These are phyloP conservation scores for Calocera viscosa DNA, from an alignment of 768 basidiomycete genomes.

Conservation along the genomic window DNA sequence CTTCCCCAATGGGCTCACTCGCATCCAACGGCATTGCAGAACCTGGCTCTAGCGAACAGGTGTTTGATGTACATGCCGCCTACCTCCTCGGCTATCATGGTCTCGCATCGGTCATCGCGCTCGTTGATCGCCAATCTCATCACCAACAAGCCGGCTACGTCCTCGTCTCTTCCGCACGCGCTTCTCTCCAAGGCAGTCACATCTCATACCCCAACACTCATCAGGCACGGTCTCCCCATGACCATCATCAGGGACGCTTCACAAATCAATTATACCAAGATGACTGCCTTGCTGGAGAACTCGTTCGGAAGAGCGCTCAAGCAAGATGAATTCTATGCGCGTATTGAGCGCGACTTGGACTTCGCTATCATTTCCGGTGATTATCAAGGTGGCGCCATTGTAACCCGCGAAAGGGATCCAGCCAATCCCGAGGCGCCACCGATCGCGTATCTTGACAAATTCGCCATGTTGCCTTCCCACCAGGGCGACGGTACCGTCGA, in stretches of 20 bases:
- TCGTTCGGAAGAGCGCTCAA: conserved; percentile 71
- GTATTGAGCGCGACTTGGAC: conserved; percentile 67
- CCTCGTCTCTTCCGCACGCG: conserved; percentile 89
- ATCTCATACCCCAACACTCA: conserved; percentile 79
- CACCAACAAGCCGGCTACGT: conserved; percentile 93
- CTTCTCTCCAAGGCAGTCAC: conserved; percentile 68
- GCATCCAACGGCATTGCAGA: conserved; percentile 76
- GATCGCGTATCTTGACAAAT: conserved; percentile 94
- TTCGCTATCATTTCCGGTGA: conserved; percentile 91
- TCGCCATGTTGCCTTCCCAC: conserved; percentile 85
- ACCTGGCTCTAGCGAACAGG: conserved; percentile 68
- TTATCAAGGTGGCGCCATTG: conserved; percentile 87
- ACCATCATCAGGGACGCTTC: conserved; percentile 53
- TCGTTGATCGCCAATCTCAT: conserved; percentile 94
- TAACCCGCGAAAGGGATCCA: conserved; percentile 47
- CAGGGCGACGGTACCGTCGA: conserved; percentile 99
- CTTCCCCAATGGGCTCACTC: conserved; percentile 57
- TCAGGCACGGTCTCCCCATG: conserved; percentile 79
- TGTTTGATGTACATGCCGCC: conserved; percentile 89
- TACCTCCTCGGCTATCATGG: conserved; percentile 88
- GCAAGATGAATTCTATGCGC: conserved; percentile 58
- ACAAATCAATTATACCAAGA: conserved; percentile 62
- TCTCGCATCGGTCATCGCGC: conserved; percentile 90
- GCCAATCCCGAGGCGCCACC: conserved; percentile 26
- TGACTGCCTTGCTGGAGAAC: conserved; percentile 73